These are phyloP conservation scores for Podospora appendiculata DNA, from an alignment of 495 filamentous ascomycete species.

Conservation along the genomic window DNA sequence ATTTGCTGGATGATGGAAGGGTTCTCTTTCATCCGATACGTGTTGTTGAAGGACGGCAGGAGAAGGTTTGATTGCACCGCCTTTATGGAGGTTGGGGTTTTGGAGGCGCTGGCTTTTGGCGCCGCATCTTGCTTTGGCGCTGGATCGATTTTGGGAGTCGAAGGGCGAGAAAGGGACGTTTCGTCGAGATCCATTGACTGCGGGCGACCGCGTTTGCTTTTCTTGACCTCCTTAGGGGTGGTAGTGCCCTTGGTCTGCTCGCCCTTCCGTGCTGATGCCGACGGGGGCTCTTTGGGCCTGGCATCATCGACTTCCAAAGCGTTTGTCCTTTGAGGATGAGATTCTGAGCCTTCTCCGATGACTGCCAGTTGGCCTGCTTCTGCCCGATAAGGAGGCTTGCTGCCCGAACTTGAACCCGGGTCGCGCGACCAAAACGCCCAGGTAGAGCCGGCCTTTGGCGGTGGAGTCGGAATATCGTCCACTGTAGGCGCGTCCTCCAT, in stretches of 20 bases:
- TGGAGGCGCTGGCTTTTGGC: constrained; percentile 21
- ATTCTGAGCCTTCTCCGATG: constrained; percentile 57
- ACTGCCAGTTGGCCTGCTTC: constrained; percentile 62
- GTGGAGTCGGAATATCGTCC: constrained; percentile 10
- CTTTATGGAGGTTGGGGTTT: constrained; percentile 26
- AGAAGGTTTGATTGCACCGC: constrained; percentile 45
- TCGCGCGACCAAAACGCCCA: constrained; percentile 87
- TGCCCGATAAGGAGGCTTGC: constrained; percentile 16
- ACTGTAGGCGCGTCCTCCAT: constrained; percentile 31
- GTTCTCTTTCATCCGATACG: constrained; percentile 58
- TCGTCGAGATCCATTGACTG: constrained; percentile 41
- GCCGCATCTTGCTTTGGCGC: constrained; percentile 18
- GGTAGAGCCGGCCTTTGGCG: constrained; percentile 50
- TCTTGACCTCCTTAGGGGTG: constrained; percentile 26
- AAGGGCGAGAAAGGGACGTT: constrained; percentile 21
- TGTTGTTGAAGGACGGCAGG: constrained; percentile 59
- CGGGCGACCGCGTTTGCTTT: constrained; percentile 41
- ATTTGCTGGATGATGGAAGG: constrained; percentile 68
- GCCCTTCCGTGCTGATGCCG: constrained; percentile 22
- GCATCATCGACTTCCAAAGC: constrained; percentile 40
- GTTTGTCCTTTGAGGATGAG: constrained; percentile 52
- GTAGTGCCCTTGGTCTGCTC: constrained; percentile 13
- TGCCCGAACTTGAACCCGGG: constrained; percentile 30
- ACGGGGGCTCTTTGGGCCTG: constrained; percentile 28
- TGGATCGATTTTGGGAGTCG: constrained; percentile 26